Conservation (phyloP, 1,139 yeast species). For the Blastobotrys serpentis region DNA sequence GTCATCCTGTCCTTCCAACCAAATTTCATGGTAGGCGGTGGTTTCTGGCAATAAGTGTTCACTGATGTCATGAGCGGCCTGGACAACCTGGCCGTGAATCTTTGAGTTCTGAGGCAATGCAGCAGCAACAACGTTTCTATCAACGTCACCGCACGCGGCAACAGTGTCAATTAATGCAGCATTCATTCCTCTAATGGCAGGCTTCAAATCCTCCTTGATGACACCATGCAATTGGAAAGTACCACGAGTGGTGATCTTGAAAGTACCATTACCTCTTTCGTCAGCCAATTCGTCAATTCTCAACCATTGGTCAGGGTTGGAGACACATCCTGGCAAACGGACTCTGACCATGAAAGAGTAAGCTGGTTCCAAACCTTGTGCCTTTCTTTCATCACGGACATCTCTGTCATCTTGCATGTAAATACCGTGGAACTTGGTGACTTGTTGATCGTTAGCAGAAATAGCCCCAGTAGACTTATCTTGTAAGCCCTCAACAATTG, state of each 20-base stretch:
- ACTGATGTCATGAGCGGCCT: slow-evolving; percentile 63
- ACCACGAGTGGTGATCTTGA: slow-evolving; percentile 94
- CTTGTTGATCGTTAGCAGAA: slow-evolving; percentile 87
- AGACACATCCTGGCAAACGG: slow-evolving; percentile 90
- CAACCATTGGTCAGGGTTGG: slow-evolving; percentile 87
- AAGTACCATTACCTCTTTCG: slow-evolving; percentile 85
- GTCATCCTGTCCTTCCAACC: slow-evolving; percentile 87
- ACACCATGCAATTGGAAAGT: slow-evolving; percentile 97
- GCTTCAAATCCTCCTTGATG: slow-evolving; percentile 84
- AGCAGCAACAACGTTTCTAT: slow-evolving; percentile 90
- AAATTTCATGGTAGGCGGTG: slow-evolving; percentile 94
- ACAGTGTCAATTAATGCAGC: slow-evolving; percentile 86
- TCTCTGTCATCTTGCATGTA: slow-evolving; percentile 99
- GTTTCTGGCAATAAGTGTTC: slow-evolving; percentile 86
- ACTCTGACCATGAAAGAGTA: slow-evolving; percentile 96
- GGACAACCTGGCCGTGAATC: slow-evolving; percentile 72
- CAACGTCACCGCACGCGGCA: slow-evolving; percentile 98
- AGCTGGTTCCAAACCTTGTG: slow-evolving; percentile 92
- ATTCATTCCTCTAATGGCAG: slow-evolving; percentile 91
- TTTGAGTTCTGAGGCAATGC: slow-evolving; percentile 85
- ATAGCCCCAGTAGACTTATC: slow-evolving; percentile 91
- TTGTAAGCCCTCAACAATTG: slow-evolving; percentile 79
- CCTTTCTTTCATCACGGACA: slow-evolving; percentile 86
- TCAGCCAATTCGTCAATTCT: slow-evolving; percentile 81
- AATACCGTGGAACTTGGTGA: slow-evolving; percentile 96